phyloP scores from a whole-genome alignment of 331 rosid species.

The Malus hybrid region DNA sequence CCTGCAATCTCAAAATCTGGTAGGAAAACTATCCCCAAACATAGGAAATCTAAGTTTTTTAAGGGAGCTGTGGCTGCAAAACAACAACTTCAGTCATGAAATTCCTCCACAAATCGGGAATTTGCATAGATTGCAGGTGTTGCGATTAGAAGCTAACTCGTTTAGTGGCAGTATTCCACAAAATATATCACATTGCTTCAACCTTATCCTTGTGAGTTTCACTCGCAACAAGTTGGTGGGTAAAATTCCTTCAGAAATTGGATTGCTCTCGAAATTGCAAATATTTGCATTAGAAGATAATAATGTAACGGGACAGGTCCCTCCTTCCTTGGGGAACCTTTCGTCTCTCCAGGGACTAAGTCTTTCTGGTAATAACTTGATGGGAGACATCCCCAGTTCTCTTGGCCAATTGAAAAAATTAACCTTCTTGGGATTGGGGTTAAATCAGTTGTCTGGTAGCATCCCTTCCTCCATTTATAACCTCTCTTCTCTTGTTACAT shows the following conservation, averaged over 20 bases:
- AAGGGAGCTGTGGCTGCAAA: no score
- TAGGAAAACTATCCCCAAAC: no score
- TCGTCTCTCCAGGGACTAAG: background rate
- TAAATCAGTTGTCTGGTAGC: no score
- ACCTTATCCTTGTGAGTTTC: background rate
- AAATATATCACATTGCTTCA: background rate
- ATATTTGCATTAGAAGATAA: accelerated
- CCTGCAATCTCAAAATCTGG: no score
- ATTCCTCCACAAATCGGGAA: background rate
- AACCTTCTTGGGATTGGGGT: no score
- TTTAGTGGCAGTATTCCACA: background rate
- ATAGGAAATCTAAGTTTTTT: no score
- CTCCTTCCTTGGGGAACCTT: constrained; percentile 4
- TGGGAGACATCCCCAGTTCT: constrained; percentile 6
- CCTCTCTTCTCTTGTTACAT: background rate
- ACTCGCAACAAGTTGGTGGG: background rate
- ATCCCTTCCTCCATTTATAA: no score
- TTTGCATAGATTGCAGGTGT: background rate
- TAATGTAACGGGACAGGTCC: constrained; percentile 1
- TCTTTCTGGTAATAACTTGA: background rate
- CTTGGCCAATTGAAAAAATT: background rate
- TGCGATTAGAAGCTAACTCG: background rate
- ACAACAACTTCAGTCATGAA: no score
- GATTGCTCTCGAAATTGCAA: background rate
- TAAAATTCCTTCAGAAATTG: background rate